Conservation (phyloP, 2,329 filamentous ascomycete species). For the Neophaeococcomyces mojaviensis region DNA sequence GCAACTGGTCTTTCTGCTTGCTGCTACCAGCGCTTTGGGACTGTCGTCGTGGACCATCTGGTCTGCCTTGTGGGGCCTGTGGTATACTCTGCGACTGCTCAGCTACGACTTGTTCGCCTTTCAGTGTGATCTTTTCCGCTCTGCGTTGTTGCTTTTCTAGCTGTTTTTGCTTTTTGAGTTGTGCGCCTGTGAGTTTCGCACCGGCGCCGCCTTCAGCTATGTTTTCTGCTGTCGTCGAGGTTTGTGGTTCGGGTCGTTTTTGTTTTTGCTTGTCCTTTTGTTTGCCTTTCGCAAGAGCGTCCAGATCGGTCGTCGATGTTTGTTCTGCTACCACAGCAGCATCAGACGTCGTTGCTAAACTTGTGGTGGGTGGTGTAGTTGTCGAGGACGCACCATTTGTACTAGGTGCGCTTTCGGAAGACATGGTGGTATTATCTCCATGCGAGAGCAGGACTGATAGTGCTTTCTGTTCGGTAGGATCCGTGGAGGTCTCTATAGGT, state of each 20-base stretch:
- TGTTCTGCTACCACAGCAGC: conserved; percentile 7
- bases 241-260: conserved; percentile 10
- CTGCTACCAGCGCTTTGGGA: conserved; percentile 24
- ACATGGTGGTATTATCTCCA: neutral
- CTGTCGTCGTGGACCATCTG: conserved; percentile 19
- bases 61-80: conserved; percentile 26
- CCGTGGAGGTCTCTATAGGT: neutral
- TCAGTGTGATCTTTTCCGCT: conserved; percentile 55
- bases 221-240: conserved; percentile 17
- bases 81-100: conserved; percentile 15
- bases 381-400: neutral
- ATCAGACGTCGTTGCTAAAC: conserved; percentile 4
- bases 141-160: conserved; percentile 84
- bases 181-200: conserved; percentile 46
- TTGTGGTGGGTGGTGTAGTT: neutral
- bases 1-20: conserved; percentile 11
- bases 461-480: too few relatives aligned
- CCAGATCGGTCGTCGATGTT: neutral
- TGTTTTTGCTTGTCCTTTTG: conserved; percentile 9
- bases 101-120: conserved; percentile 31
- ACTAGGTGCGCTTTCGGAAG: neutral
- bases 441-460: too few relatives aligned
- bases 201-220: conserved; percentile 24
- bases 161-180: conserved; percentile 82
- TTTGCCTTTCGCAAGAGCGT: conserved; percentile 2